These are phyloP conservation scores for Tuctoria greenei DNA, from an alignment of 176 grass and related monocot genomes.

Conservation along the genomic window DNA sequence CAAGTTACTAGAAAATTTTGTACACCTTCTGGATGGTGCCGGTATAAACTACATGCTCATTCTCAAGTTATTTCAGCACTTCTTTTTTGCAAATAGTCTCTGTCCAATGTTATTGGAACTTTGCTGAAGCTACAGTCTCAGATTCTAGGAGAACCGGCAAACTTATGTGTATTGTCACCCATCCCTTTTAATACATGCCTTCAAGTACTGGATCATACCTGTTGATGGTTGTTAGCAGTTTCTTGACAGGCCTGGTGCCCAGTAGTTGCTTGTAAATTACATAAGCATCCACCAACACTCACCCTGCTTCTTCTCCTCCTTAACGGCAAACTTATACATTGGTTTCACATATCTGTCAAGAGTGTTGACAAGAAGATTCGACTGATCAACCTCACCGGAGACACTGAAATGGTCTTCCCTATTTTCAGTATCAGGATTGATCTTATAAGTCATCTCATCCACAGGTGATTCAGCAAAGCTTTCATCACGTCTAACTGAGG, in stretches of 20 bases:
- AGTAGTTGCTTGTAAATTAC: constrained; percentile 3
- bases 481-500: constrained; percentile 2
- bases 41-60: neutral
- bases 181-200: no score
- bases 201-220: neutral
- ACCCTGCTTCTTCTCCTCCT: constrained; percentile 2
- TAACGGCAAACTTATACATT: neutral
- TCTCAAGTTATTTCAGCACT: neutral
- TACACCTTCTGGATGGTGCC: neutral
- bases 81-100: neutral
- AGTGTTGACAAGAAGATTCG: constrained; percentile 23
- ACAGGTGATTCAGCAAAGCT: constrained; percentile 11
- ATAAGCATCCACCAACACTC: constrained; percentile 32
- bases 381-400: neutral
- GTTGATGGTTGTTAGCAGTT: no score
- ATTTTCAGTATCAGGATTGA: neutral
- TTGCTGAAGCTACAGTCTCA: neutral
- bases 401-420: constrained; percentile 25
- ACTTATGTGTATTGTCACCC: neutral
- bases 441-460: constrained; percentile 27
- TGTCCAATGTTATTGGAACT: neutral
- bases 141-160: neutral
- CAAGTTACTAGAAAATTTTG: neutral
- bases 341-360: constrained; percentile 26
- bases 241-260: neutral